phyloP scores from a whole-genome alignment of 169 alveolate genomes.

The Besnoitia besnoiti region DNA sequence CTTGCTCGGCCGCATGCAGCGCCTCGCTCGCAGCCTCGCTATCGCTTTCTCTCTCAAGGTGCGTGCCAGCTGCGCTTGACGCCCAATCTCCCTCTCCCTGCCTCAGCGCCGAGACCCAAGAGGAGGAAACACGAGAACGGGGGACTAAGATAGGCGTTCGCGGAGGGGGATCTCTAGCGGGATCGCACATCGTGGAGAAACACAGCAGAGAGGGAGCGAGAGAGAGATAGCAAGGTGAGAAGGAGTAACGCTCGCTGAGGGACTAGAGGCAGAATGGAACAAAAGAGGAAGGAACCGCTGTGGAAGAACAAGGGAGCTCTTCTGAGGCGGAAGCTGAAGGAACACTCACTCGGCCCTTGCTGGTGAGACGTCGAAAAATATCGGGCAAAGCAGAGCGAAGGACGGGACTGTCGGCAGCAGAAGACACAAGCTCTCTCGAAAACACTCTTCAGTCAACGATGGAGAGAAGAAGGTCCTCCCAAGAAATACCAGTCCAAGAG shows the following conservation, averaged over 20 bases:
- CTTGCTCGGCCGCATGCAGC: not conserved
- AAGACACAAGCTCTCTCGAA: too few species aligned
- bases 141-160: not conserved
- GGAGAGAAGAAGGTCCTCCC: too few species aligned
- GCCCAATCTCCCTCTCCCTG: conserved; percentile 20
- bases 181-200: not conserved
- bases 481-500: too few species aligned
- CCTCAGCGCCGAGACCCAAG: not conserved
- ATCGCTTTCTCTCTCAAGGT: too few species aligned
- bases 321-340: too few species aligned
- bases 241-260: not conserved
- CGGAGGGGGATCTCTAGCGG: not conserved
- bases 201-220: not conserved
- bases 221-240: not conserved
- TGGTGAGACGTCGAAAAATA: too few species aligned
- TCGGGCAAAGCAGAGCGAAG: too few species aligned
- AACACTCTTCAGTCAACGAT: too few species aligned
- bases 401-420: too few species aligned
- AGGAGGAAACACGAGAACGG: not conserved
- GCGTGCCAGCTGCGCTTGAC: too few species aligned
- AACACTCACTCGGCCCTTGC: too few species aligned
- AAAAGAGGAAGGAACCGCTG: not conserved
- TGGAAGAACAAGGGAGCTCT: not conserved
- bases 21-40: not conserved
- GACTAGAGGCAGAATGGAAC: too few species aligned